Evolutionary conservation across 192 early-diverging fungal species (phyloP).

Genomic region (Backusella sp.): DNA sequence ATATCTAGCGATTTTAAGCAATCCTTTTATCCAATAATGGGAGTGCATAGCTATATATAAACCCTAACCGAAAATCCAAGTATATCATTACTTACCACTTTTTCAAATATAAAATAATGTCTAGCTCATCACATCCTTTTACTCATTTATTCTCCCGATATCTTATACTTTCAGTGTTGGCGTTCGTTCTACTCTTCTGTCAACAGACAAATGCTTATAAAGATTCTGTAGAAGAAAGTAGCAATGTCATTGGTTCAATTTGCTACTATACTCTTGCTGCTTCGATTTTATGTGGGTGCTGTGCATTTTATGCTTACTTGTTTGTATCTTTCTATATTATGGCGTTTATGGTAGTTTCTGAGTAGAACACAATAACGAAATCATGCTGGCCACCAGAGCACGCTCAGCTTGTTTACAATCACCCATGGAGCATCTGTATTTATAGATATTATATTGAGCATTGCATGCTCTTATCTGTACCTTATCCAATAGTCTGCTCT

Average conservation of each 20-base stretch:
- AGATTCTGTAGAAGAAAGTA: neutral
- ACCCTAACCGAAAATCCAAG: neutral
- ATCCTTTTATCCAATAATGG: neutral
- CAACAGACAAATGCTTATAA: neutral
- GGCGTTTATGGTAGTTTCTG: neutral
- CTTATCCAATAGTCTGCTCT: too few relatives aligned
- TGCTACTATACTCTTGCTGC: neutral
- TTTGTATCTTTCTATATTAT: neutral
- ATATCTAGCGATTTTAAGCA: neutral
- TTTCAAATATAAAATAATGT: neutral
- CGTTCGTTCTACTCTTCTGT: neutral
- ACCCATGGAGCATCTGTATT: too few relatives aligned
- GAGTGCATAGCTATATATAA: neutral
- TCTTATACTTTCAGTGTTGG: neutral
- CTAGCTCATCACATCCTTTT: neutral
- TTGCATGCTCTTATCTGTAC: too few relatives aligned
- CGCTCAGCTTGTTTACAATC: neutral
- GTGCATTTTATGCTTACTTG: neutral
- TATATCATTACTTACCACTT: neutral
- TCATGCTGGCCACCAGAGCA: neutral
- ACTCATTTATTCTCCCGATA: neutral
- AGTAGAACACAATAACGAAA: neutral
- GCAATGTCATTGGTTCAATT: neutral
- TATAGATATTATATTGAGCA: too few relatives aligned
- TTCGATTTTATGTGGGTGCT: neutral